Conservation (phyloP, 2,329 filamentous ascomycete genomes). For the Cytospora chrysosperma region DNA sequence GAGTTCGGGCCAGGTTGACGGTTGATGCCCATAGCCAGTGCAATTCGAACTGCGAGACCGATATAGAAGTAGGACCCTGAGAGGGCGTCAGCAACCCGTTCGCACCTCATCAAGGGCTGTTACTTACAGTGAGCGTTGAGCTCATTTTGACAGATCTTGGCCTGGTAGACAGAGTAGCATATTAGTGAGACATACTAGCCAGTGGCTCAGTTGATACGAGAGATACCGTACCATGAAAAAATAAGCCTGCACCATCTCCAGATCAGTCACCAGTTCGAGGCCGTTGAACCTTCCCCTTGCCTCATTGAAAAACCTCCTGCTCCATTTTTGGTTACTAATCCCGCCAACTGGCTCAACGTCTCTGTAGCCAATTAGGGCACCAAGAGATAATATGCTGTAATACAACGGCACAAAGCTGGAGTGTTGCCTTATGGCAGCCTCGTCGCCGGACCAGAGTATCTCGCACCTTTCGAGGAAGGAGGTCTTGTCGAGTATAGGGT, state of each 20-base stretch:
- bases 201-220: not conserved
- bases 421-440: conserved; percentile 28
- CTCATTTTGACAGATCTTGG: conserved; percentile 50
- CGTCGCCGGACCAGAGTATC: conserved; percentile 39
- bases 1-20: conserved; percentile 36
- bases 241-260: conserved; percentile 48
- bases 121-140: conserved; percentile 45
- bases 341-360: conserved; percentile 44
- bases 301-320: conserved; percentile 44
- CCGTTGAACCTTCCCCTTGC: conserved; percentile 39
- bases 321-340: conserved; percentile 45
- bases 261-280: conserved; percentile 43
- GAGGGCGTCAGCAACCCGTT: not conserved
- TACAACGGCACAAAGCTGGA: conserved; percentile 47
- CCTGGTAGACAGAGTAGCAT: conserved; percentile 29
- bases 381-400: conserved; percentile 46
- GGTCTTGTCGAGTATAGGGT: conserved; percentile 38
- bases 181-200: not conserved
- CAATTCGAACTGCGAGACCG: conserved; percentile 46
- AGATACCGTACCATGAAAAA: conserved; percentile 41
- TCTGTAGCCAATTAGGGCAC: conserved; percentile 44
- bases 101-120: no score
- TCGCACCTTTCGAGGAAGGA: conserved; percentile 43
- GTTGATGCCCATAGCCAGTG: conserved; percentile 48
- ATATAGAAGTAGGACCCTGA: conserved; percentile 47